phyloP scores from a whole-genome alignment of 768 basidiomycete species.

The Phylloporus rhodoxanthus region DNA sequence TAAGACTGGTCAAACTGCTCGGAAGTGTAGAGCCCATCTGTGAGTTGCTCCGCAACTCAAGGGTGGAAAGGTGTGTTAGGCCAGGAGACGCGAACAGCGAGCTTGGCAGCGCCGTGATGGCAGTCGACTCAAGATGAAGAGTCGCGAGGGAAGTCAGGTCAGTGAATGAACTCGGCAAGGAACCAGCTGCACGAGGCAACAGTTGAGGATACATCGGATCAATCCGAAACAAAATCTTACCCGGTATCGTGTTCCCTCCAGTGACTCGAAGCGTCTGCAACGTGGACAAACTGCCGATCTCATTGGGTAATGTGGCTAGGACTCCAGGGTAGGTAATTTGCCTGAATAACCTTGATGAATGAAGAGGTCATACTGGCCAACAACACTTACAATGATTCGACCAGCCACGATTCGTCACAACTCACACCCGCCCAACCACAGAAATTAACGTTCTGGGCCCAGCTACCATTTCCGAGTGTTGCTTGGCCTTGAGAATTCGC shows the following conservation, averaged over 20 bases:
- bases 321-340: constrained; percentile 42
- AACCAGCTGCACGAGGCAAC: constrained; percentile 31
- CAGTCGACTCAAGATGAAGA: constrained; percentile 40
- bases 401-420: constrained; percentile 37
- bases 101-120: constrained; percentile 32
- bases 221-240: constrained; percentile 23
- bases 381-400: constrained; percentile 37
- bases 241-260: constrained; percentile 39
- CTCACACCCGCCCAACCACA: constrained; percentile 44
- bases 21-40: constrained; percentile 37
- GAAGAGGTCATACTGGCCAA: not conserved
- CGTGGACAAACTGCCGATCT: constrained; percentile 36
- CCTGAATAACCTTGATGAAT: constrained; percentile 14
- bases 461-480: constrained; percentile 36
- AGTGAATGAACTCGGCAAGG: constrained; percentile 35
- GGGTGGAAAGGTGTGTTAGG: constrained; percentile 30
- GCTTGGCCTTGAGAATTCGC: constrained; percentile 34
- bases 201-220: not conserved
- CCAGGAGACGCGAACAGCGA: constrained; percentile 30
- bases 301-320: constrained; percentile 39
- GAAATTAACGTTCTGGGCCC: constrained; percentile 41
- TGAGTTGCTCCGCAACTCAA: constrained; percentile 37
- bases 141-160: constrained; percentile 34
- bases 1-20: constrained; percentile 27
- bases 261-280: constrained; percentile 36